Conservation (phyloP, 768 basidiomycete genomes). For the Russula dissimulans region DNA sequence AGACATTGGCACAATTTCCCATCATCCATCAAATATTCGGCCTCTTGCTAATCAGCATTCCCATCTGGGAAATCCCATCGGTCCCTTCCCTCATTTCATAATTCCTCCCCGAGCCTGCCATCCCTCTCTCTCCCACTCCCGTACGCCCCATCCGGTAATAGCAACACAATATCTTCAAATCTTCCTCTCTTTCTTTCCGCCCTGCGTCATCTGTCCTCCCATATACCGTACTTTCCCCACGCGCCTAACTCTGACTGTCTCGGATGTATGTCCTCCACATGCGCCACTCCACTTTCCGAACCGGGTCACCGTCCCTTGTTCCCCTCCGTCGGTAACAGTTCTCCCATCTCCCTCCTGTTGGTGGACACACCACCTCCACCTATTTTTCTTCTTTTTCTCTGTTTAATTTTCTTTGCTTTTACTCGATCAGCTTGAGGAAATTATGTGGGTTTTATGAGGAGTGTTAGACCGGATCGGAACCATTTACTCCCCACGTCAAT, state of each 20-base stretch:
- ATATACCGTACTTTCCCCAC: background rate
- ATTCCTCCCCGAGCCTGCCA: background rate
- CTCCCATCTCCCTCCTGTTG: background rate
- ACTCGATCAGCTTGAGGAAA: background rate
- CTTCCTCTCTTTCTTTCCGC: background rate
- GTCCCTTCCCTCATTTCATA: conserved; percentile 4
- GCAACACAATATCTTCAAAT: conserved; percentile 10
- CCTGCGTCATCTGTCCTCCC: conserved; percentile 9
- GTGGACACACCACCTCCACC: background rate
- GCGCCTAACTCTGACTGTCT: conserved; percentile 9
- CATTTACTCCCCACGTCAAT: conserved; percentile 3
- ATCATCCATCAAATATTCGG: conserved; percentile 5
- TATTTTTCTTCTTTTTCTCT: background rate
- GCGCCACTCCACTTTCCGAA: conserved; percentile 13
- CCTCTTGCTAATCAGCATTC: conserved; percentile 9
- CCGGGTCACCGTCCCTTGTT: background rate
- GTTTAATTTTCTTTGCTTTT: background rate
- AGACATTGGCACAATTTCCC: background rate
- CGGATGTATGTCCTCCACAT: background rate
- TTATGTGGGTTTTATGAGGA: background rate
- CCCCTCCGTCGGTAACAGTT: background rate
- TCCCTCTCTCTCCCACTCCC: background rate
- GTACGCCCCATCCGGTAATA: conserved; percentile 10
- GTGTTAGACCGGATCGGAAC: background rate
- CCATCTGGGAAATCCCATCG: background rate